Conservation (phyloP, 2,329 filamentous ascomycete genomes). For the Claviceps cyperi region DNA sequence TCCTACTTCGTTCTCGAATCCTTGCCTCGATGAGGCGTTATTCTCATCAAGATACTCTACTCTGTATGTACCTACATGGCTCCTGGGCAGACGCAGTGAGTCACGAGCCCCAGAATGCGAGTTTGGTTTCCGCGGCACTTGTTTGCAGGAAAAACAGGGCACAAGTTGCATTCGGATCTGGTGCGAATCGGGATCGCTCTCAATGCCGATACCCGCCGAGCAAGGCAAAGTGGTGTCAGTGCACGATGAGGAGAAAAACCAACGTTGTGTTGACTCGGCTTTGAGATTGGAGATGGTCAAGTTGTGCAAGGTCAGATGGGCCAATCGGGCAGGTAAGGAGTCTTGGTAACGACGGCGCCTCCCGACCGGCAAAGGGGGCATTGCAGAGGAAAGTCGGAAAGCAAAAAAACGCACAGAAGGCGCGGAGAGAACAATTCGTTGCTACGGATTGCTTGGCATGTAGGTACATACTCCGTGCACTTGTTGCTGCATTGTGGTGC, state of each 20-base stretch:
- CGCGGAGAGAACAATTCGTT: not conserved
- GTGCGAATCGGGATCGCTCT: not conserved
- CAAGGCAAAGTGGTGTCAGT: not conserved
- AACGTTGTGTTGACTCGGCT: too few relatives aligned
- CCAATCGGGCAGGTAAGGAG: too few relatives aligned
- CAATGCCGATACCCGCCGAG: not conserved
- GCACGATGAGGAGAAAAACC: too few relatives aligned
- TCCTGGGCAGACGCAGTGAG: not conserved
- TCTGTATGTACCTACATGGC: too few relatives aligned
- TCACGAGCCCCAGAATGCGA: not conserved
- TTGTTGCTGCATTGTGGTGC: slow-evolving; percentile 4
- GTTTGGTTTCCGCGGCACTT: not conserved
- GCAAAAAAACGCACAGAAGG: not conserved
- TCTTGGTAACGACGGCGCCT: too few relatives aligned
- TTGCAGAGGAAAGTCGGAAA: not conserved
- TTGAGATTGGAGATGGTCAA: too few relatives aligned
- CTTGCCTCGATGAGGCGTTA: too few relatives aligned
- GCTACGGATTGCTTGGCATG: too few relatives aligned
- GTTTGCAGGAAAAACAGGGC: not conserved
- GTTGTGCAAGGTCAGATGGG: too few relatives aligned
- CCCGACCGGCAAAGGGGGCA: not conserved
- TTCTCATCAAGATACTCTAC: too few relatives aligned
- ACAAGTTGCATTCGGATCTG: not conserved
- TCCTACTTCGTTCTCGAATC: too few relatives aligned
- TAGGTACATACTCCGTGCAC: not conserved